Evolutionary conservation across 2,329 filamentous ascomycete species (phyloP).

Genomic region (Fusarium robinianum): DNA sequence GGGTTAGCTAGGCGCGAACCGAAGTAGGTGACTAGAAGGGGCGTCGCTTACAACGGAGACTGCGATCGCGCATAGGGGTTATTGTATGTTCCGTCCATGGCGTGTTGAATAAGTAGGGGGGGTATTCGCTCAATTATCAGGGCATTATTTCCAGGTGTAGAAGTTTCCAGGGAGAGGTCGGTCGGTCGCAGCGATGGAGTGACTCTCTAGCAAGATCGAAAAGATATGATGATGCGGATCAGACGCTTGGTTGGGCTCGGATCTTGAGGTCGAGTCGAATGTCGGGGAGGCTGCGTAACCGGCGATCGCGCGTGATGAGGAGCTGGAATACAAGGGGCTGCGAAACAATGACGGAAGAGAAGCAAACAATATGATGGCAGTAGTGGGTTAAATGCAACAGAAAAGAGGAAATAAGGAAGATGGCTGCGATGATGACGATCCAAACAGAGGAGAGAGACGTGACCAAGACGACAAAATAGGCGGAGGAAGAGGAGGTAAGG

Average conservation of each 20-base stretch:
- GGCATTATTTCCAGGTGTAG: constrained; percentile 29
- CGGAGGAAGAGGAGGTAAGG: constrained; percentile 11
- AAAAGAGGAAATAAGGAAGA: constrained; percentile 9
- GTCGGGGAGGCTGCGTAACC: constrained; percentile 15
- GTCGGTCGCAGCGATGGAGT: constrained; percentile 7
- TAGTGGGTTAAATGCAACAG: constrained; percentile 9
- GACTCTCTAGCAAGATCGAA: neutral
- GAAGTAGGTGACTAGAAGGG: neutral
- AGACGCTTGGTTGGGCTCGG: no score
- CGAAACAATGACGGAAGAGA: neutral
- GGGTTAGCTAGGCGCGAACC: constrained; percentile 18
- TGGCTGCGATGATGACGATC: constrained; percentile 12
- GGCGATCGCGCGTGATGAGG: constrained; percentile 14
- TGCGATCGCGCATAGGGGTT: constrained; percentile 38
- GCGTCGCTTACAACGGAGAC: constrained; percentile 34
- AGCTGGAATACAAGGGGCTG: constrained; percentile 24
- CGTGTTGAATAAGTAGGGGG: constrained; percentile 17
- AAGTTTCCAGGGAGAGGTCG: constrained; percentile 4
- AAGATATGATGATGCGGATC: no score
- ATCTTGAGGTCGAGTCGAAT: constrained; percentile 19
- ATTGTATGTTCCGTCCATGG: constrained; percentile 40
- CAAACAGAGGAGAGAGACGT: constrained; percentile 12
- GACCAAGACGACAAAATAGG: constrained; percentile 6
- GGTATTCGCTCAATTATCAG: constrained; percentile 22
- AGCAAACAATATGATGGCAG: constrained; percentile 9